Conservation (phyloP, 2,329 filamentous ascomycete species). For the Alternaria sp. region DNA sequence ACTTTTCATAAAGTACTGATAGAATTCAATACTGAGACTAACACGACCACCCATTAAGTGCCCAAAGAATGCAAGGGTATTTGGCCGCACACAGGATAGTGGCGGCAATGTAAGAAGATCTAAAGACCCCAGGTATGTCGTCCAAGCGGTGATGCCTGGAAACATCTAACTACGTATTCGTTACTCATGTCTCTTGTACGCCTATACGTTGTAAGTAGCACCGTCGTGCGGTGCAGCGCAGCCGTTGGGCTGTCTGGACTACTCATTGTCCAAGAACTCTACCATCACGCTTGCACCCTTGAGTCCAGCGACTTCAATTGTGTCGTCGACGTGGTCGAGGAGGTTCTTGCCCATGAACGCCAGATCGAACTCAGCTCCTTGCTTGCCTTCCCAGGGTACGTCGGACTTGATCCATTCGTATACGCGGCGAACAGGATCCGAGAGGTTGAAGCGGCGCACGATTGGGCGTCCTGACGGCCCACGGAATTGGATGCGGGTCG, state of each 20-base stretch:
- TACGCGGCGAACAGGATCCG: constrained; percentile 79
- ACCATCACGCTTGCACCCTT: constrained; percentile 97
- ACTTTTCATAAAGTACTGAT: not conserved
- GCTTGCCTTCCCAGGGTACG: constrained; percentile 81
- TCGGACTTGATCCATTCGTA: constrained; percentile 95
- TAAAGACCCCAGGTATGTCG: constrained; percentile 7
- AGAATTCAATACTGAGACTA: not conserved
- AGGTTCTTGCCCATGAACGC: constrained; percentile 88
- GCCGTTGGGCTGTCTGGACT: not conserved
- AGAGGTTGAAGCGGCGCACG: constrained; percentile 80
- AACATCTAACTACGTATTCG: constrained; percentile 1
- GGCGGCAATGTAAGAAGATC: constrained; percentile 10
- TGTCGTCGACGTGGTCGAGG: constrained; percentile 74
- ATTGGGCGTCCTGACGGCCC: constrained; percentile 77
- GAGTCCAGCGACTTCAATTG: constrained; percentile 80
- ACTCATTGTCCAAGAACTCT: constrained; percentile 67
- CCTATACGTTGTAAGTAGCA: not conserved
- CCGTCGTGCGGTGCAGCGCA: not conserved
- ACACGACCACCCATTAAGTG: not conserved
- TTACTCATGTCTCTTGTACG: not conserved
- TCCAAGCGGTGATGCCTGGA: not conserved
- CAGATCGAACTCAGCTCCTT: constrained; percentile 81
- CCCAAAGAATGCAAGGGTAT: constrained; percentile 18
- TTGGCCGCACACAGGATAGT: constrained; percentile 5
- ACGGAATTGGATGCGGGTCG: constrained; percentile 87